Evolutionary conservation across 2,329 filamentous ascomycete genomes (phyloP).

Genomic region (Aspergillus sp.): DNA sequence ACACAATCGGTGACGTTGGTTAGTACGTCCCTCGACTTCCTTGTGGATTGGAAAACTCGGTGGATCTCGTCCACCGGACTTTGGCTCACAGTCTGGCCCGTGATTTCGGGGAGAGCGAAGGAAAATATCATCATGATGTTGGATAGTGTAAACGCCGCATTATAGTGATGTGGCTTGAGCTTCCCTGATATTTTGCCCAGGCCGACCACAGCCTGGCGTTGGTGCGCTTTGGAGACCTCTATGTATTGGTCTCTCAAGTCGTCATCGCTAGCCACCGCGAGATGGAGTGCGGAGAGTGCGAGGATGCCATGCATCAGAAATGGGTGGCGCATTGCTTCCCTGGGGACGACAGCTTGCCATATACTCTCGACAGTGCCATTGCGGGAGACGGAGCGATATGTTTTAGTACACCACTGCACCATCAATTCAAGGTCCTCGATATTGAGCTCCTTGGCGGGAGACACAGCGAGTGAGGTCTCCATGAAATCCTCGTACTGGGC

Average conservation of each 20-base stretch:
- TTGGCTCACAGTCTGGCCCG: slow-evolving; percentile 6
- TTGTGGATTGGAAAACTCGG: slow-evolving; percentile 29
- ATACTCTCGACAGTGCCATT: slow-evolving; percentile 24
- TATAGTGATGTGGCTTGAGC: slow-evolving; percentile 29
- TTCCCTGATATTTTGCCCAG: slow-evolving; percentile 23
- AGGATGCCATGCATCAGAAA: slow-evolving; percentile 37
- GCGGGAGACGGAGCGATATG: slow-evolving; percentile 32
- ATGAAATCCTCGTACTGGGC: slow-evolving; percentile 12
- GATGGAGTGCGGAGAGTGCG: slow-evolving; percentile 35
- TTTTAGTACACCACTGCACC: slow-evolving; percentile 36
- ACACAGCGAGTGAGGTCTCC: slow-evolving; percentile 1
- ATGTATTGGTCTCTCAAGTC: slow-evolving; percentile 25
- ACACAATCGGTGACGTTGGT: slow-evolving; percentile 25
- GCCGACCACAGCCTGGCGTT: slow-evolving; percentile 24
- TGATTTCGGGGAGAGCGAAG: slow-evolving; percentile 30
- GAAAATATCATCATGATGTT: slow-evolving; percentile 35
- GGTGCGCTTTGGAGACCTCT: slow-evolving; percentile 29
- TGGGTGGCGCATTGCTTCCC: slow-evolving; percentile 29
- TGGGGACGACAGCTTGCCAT: slow-evolving; percentile 34
- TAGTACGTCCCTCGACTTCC: slow-evolving; percentile 31
- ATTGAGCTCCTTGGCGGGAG: slow-evolving; percentile 16
- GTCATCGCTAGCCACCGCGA: slow-evolving; percentile 22
- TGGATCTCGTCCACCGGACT: slow-evolving; percentile 31
- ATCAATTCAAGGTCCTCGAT: slow-evolving; percentile 36
- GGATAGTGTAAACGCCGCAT: slow-evolving; percentile 38